A percentile compares a stretch with the other conserved stretches of the same genome.
Conservation (phyloP, 768 basidiomycete species). For the Lactarius deliciosus region DNA sequence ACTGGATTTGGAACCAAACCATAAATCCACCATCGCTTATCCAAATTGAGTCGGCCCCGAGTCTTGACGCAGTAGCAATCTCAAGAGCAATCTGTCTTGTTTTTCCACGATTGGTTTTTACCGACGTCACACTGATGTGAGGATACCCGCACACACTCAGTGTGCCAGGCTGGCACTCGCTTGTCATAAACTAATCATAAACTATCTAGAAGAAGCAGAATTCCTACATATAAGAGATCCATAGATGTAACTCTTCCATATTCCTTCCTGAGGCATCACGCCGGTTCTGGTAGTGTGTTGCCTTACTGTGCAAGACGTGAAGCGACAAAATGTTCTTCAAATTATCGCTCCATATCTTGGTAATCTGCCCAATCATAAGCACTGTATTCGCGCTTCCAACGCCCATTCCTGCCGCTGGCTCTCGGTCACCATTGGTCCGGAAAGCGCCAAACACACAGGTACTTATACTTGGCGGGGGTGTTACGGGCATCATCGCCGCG, state of each 20-base stretch:
- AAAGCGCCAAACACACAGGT: constrained; percentile 29
- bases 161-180: too few species aligned
- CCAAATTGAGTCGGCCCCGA: too few species aligned
- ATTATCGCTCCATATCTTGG: not conserved
- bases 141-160: not conserved
- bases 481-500: constrained; percentile 62
- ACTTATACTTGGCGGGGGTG: constrained; percentile 63
- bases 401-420: not conserved
- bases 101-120: not conserved
- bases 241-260: not conserved
- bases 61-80: too few species aligned
- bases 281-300: not conserved
- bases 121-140: not conserved
- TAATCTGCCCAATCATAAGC: not conserved
- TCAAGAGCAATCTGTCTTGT: too few species aligned
- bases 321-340: not conserved
- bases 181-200: not conserved
- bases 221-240: not conserved
- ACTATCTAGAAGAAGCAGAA: not conserved
- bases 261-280: not conserved
- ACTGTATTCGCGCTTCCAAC: not conserved
- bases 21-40: too few species aligned
- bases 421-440: not conserved
- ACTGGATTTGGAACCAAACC: too few species aligned
- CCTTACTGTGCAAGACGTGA: not conserved